Conservation (phyloP, 768 basidiomycete genomes). For the Phanerochaete carnosa region DNA sequence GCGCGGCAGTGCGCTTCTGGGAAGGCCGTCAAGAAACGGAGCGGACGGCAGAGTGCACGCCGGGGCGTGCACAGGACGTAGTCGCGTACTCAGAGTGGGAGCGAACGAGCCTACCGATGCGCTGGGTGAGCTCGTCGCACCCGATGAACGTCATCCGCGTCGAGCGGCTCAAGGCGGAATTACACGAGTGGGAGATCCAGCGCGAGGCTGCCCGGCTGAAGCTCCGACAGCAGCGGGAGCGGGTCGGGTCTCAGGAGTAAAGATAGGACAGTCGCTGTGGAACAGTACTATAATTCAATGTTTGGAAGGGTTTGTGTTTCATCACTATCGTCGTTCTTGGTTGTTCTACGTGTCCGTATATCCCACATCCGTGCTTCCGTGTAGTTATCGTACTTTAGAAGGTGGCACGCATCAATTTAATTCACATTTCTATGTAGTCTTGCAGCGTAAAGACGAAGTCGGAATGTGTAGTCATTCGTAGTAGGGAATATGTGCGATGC, state of each 20-base stretch:
- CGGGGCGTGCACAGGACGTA: slow-evolving; percentile 21
- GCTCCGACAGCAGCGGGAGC: slow-evolving; percentile 7
- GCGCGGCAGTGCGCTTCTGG: slow-evolving; percentile 82
- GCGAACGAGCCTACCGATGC: slow-evolving; percentile 13
- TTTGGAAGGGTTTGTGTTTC: not conserved
- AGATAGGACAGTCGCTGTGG: not conserved
- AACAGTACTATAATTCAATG: not conserved
- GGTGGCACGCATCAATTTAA: not conserved
- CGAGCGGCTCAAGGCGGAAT: slow-evolving; percentile 57
- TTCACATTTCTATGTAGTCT: not conserved
- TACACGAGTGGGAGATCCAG: slow-evolving; percentile 67
- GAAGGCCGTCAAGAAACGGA: slow-evolving; percentile 46
- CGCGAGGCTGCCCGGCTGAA: slow-evolving; percentile 25
- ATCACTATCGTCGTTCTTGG: not conserved
- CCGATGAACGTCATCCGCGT: slow-evolving; percentile 68
- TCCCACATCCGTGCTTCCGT: not conserved
- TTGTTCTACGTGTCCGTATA: not conserved
- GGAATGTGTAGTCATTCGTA: not conserved
- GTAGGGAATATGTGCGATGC: not conserved
- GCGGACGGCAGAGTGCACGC: slow-evolving; percentile 43
- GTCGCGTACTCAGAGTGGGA: slow-evolving; percentile 38
- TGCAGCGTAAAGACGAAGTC: not conserved
- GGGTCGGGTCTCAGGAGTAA: not conserved
- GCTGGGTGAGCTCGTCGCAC: slow-evolving; percentile 52
- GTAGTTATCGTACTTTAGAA: not conserved